Base-by-base conservation (phyloP, 441 rosid genomes). In the Erodium chrysanthum region DNA sequence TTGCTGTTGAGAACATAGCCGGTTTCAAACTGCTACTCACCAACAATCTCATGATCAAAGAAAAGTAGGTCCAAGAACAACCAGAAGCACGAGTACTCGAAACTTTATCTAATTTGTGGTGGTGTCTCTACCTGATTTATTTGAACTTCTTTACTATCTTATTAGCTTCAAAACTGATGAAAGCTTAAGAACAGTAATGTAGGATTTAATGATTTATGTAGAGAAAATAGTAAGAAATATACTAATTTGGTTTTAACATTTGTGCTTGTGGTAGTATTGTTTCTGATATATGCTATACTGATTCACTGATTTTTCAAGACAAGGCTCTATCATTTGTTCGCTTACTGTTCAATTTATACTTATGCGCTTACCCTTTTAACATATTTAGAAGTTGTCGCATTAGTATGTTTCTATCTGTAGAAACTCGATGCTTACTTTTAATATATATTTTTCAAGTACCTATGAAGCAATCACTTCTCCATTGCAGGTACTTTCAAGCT, bases 1-100 rank as follows among this genome's bases (percentile, higher is more conserved):
- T 94, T 70, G 96, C 84, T 58, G 91, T 91, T 66, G 96, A 94
- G 83, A 94, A 91, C 75, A 70, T 91, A 18, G 84, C 96, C 20
- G 99, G 99, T 44, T 82, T 87, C 81, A 94, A 94, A 71, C 84
- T 91, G 70, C 79, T 91, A 69, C 74, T 75, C 69, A 82, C 90
- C 68, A 91, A 81, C 37, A 73, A 78, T 78, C 89, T 94, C 80
- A 89, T 91, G 99, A 78, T 84, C 64, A 48, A 80, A 71, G 76
- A 85, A 63, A 83, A 84, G 99, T 91, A 25, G 3, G 29, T 25
- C 29, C 29, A 25, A 25, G 29, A 25, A 25, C 29, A 25, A 25
- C 29, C 1, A 3, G 29, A 25, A 25, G 29, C 3, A 25, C 29
- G 2, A 3, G 29, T 25, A 25, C 3, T 25, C 29, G 3, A 31